These are phyloP conservation scores for Coniosporium tulheliwenetii DNA, from an alignment of 2,329 filamentous ascomycete genomes.

Conservation along the genomic window DNA sequence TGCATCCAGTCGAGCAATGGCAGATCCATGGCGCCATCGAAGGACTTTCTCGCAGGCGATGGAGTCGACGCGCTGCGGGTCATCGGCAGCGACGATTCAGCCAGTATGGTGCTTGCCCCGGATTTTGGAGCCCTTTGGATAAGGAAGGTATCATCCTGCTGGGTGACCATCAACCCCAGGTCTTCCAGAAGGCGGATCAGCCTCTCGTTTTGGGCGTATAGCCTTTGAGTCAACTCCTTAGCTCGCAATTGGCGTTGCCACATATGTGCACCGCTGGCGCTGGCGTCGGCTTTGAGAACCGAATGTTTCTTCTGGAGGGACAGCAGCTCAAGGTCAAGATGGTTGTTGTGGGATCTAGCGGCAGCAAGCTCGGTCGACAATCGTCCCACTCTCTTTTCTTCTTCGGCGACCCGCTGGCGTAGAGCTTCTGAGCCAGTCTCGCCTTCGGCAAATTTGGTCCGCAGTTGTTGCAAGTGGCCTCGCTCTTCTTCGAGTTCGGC, in stretches of 20 bases:
- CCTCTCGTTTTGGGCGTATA: slow-evolving; percentile 73
- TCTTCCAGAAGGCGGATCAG: slow-evolving; percentile 72
- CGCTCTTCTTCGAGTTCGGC: slow-evolving; percentile 49
- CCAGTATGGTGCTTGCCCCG: slow-evolving; percentile 28
- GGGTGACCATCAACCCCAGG: slow-evolving; percentile 67
- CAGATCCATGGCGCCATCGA: slow-evolving; percentile 50
- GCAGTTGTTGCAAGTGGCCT: slow-evolving; percentile 50
- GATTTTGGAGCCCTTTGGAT: slow-evolving; percentile 55
- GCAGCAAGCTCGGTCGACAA: slow-evolving; percentile 58
- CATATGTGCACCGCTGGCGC: slow-evolving; percentile 39
- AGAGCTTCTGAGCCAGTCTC: slow-evolving; percentile 71
- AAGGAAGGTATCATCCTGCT: slow-evolving; percentile 55
- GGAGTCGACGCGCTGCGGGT: slow-evolving; percentile 40
- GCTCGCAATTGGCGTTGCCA: slow-evolving; percentile 57
- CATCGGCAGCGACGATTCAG: slow-evolving; percentile 24
- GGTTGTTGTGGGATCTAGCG: slow-evolving; percentile 59
- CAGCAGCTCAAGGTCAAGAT: slow-evolving; percentile 60
- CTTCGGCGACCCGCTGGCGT: slow-evolving; percentile 57
- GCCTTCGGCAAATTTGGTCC: slow-evolving; percentile 61
- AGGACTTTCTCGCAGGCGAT: slow-evolving; percentile 38
- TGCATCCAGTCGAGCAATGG: slow-evolving; percentile 74
- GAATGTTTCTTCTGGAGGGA: slow-evolving; percentile 51
- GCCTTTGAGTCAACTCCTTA: slow-evolving; percentile 68
- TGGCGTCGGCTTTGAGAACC: slow-evolving; percentile 29
- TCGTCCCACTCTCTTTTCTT: slow-evolving; percentile 53